Evolutionary conservation across 2,329 filamentous ascomycete genomes (phyloP), one percentile per base, ranked within the genome.

Genomic region (Neocucurbitaria cava): DNA sequence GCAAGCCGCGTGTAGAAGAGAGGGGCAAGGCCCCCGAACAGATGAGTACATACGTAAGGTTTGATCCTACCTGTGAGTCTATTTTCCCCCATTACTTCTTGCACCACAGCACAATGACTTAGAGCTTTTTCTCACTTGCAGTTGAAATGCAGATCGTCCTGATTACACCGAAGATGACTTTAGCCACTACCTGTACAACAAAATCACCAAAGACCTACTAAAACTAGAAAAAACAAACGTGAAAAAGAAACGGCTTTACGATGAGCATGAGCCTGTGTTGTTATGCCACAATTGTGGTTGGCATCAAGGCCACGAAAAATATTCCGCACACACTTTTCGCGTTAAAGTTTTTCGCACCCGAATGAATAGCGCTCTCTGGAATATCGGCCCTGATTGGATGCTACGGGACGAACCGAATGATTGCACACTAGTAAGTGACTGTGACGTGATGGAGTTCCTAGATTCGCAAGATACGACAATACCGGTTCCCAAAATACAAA

Each of bases 261-360:
- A 36, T 36, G 33, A 36, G 33, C 33, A 42, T 26, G 39, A 42
- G 23, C 26, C 5, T 10, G 26, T 28, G 26, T 15, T 23, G 5
- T 42, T 53, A 36, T 53, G 49, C 43, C 30, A 43, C 35, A 35
- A 33, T 20, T 53, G 49, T 36, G 43, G 43, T 20, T 53, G 49
- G 49, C 33, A 10, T 17, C 24, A 18, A 24, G 11, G 36, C 21
- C 10, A 41, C 28, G 38, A 47, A 7, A 26, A 15, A 28, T 4
- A n/a, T n/a, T n/a, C 6, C 5, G 15, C 8, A 40, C 26, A n/a
- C 46, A 53, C 23, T 18, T 53, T 18, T 36, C 49, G 17, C 23
- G 49, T 53, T 20, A 43, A 43, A 13, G 42, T 53, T 39, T 7
- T 9, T 15, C 33, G 47, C 20, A 53, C 49, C 7, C 7, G 13